phyloP scores from a whole-genome alignment of 2,329 filamentous ascomycete species.

The Claviceps sp. region DNA sequence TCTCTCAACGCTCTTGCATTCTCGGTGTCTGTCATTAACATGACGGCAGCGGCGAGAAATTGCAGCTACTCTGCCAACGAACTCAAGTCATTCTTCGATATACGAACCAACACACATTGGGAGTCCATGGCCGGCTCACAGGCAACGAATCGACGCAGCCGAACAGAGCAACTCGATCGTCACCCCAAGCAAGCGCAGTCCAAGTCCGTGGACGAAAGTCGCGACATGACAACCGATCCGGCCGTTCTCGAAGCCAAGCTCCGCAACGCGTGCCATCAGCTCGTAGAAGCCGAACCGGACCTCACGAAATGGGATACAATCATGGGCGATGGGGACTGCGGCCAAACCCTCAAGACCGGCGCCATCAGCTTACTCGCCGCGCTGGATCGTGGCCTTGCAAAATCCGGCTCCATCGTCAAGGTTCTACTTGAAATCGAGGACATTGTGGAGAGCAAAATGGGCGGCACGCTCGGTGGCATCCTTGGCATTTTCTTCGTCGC shows the following conservation, averaged over 20 bases:
- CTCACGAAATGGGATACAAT: conserved; percentile 49
- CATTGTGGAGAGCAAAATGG: conserved; percentile 44
- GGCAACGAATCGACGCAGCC: conserved; percentile 17
- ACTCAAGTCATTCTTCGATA: conserved; percentile 52
- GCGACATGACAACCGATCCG: conserved; percentile 38
- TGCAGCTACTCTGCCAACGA: conserved; percentile 34
- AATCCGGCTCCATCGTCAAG: conserved; percentile 29
- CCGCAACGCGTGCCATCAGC: conserved; percentile 35
- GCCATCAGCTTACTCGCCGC: conserved; percentile 35
- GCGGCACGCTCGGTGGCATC: conserved; percentile 37
- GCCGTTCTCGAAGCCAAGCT: conserved; percentile 39
- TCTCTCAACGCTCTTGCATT: conserved; percentile 61
- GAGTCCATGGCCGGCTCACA: conserved; percentile 38
- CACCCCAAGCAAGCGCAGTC: conserved; percentile 17
- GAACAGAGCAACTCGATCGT: conserved; percentile 30
- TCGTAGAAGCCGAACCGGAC: conserved; percentile 46
- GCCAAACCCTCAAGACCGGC: conserved; percentile 44
- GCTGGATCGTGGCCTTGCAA: conserved; percentile 25
- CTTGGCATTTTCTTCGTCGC: conserved; percentile 42
- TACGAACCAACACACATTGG: conserved; percentile 44
- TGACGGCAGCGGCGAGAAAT: conserved; percentile 32
- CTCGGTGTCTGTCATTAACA: conserved; percentile 51
- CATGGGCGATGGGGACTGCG: conserved; percentile 55
- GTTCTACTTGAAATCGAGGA: conserved; percentile 37
- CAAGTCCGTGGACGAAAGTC: conserved; percentile 23